Evolutionary conservation across 2,329 filamentous ascomycete species (phyloP).

Genomic region (Neonectria hederae): DNA sequence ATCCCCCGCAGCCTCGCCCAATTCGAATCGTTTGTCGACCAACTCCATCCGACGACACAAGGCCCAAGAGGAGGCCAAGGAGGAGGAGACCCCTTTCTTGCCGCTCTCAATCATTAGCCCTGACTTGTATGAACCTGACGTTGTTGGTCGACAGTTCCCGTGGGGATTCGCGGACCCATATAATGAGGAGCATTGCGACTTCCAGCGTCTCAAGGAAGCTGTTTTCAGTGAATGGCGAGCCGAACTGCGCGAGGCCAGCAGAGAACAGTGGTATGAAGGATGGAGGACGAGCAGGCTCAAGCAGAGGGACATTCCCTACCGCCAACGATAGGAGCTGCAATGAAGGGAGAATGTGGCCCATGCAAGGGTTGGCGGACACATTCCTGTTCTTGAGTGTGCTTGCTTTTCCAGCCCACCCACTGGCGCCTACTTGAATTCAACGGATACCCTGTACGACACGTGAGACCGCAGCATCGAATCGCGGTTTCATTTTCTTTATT

Average conservation of each 20-base stretch:
- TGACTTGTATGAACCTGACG: slow-evolving; percentile 83
- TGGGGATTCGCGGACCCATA: slow-evolving; percentile 98
- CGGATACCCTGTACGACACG: slow-evolving; percentile 32
- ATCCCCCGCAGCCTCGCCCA: slow-evolving; percentile 48
- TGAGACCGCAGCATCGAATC: slow-evolving; percentile 28
- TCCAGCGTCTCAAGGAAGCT: slow-evolving; percentile 86
- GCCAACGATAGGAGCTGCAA: slow-evolving; percentile 44
- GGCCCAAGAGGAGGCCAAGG: slow-evolving; percentile 56
- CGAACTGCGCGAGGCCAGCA: slow-evolving; percentile 88
- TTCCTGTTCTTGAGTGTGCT: slow-evolving; percentile 11
- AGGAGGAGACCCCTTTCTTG: slow-evolving; percentile 73
- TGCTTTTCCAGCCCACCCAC: slow-evolving; percentile 17
- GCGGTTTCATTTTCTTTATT: slow-evolving; percentile 33
- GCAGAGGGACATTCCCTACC: slow-evolving; percentile 56
- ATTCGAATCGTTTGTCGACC: slow-evolving; percentile 57
- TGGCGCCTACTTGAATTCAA: slow-evolving; percentile 20
- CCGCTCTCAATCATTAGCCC: slow-evolving; percentile 95
- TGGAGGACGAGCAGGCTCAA: slow-evolving; percentile 83
- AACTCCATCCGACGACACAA: slow-evolving; percentile 58
- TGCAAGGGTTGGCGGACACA: slow-evolving; percentile 15
- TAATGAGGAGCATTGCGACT: slow-evolving; percentile 92
- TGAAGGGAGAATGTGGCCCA: slow-evolving; percentile 9
- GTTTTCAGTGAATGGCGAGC: slow-evolving; percentile 94
- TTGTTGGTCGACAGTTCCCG: slow-evolving; percentile 87
- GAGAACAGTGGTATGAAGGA: slow-evolving; percentile 93